phyloP scores from a whole-genome alignment of 805 yeast species.

The Metschnikowia amazonensis region DNA sequence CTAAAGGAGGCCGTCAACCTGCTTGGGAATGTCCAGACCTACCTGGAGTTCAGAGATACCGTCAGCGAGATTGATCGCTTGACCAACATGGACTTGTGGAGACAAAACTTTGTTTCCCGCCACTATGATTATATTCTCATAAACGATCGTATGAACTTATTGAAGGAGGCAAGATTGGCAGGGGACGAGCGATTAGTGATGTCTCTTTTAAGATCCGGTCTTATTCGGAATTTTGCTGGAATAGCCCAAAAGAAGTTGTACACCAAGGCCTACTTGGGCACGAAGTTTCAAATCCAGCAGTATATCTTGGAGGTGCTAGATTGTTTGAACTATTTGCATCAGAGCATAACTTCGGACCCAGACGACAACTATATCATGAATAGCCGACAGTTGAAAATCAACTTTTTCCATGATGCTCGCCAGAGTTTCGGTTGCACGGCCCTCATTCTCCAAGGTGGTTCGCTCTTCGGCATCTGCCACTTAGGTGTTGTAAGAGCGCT shows the following conservation, averaged over 20 bases:
- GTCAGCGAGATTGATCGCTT: slow-evolving; percentile 47
- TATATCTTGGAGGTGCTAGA: slow-evolving; percentile 72
- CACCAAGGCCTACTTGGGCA: slow-evolving; percentile 81
- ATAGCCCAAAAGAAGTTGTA: slow-evolving; percentile 76
- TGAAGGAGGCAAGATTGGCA: slow-evolving; percentile 57
- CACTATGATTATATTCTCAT: slow-evolving; percentile 84
- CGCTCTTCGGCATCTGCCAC: slow-evolving; percentile 90
- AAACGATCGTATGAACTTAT: slow-evolving; percentile 61
- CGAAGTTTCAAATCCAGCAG: slow-evolving; percentile 83
- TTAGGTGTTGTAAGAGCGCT: slow-evolving; percentile 87
- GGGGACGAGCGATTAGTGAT: slow-evolving; percentile 57
- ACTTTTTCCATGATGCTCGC: slow-evolving; percentile 79
- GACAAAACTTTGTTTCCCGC: slow-evolving; percentile 76
- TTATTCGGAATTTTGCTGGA: slow-evolving; percentile 87
- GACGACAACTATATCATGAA: slow-evolving; percentile 38
- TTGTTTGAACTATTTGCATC: slow-evolving; percentile 60
- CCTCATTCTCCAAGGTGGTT: slow-evolving; percentile 88
- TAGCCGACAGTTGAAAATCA: slow-evolving; percentile 57
- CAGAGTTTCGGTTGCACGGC: slow-evolving; percentile 91
- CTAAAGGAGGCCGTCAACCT: slow-evolving; percentile 46
- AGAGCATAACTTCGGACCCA: slow-evolving; percentile 30
- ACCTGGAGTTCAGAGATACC: slow-evolving; percentile 66
- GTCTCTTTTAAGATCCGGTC: slow-evolving; percentile 73
- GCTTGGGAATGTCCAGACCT: slow-evolving; percentile 50
- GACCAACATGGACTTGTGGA: slow-evolving; percentile 52